Conservation (phyloP, 768 basidiomycete genomes). For the Auricularia sp. region DNA sequence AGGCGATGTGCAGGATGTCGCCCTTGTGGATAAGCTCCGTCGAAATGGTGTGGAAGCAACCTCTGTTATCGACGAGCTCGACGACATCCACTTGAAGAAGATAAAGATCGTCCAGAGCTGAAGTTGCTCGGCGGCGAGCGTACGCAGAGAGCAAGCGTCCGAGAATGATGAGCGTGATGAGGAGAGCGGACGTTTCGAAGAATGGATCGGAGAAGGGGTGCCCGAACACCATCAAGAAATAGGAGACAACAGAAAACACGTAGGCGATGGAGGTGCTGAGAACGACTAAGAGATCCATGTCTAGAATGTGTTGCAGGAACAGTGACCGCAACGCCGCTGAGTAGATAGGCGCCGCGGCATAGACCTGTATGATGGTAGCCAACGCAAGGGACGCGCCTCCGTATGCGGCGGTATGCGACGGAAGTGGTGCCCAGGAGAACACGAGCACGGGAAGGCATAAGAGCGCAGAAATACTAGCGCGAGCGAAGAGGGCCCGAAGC, state of each 20-base stretch:
- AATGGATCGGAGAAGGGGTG: conserved; percentile 24
- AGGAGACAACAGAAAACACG: conserved; percentile 30
- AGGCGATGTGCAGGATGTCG: conserved; percentile 26
- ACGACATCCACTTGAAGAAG: conserved; percentile 24
- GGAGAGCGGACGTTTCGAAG: conserved; percentile 34
- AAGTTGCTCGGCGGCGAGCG: conserved; percentile 24
- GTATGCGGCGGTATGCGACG: conserved; percentile 22
- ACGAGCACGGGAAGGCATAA: conserved; percentile 32
- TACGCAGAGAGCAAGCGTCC: conserved; percentile 29
- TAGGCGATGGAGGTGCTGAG: conserved; percentile 31
- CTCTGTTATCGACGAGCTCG: conserved; percentile 17
- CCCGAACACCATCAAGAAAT: conserved; percentile 22
- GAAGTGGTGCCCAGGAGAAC: conserved; percentile 32
- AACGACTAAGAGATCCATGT: conserved; percentile 30
- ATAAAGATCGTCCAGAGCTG: conserved; percentile 25
- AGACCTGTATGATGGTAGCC: conserved; percentile 28
- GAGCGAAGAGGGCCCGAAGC: conserved; percentile 19
- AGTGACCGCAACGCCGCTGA: conserved; percentile 25
- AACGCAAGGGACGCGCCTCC: conserved; percentile 28
- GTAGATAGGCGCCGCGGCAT: conserved; percentile 27
- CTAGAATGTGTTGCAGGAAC: conserved; percentile 25
- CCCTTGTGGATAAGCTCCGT: conserved; percentile 25
- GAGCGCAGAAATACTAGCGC: conserved; percentile 21
- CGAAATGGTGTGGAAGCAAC: conserved; percentile 14
- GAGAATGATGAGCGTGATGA: conserved; percentile 32